Conservation (phyloP, 1,139 yeast species). For the Yamadazyma pseudoaaseri region DNA sequence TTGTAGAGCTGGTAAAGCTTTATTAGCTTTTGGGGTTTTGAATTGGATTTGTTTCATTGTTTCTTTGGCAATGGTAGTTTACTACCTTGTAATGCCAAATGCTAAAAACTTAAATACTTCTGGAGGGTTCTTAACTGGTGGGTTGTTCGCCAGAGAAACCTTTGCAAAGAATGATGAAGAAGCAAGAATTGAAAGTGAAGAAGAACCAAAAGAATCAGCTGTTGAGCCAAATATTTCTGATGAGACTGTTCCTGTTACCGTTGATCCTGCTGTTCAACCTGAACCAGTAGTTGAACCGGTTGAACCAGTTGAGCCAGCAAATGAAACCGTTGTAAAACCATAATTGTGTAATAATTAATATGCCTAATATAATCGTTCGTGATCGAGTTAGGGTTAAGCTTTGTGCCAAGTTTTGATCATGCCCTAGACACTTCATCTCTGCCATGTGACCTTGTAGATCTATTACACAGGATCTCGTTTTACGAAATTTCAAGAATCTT, state of each 20-base stretch:
- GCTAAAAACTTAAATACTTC: background rate
- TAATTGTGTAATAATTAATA: too few relatives aligned
- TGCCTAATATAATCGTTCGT: too few relatives aligned
- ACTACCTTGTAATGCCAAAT: slow-evolving; percentile 24
- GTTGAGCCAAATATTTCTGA: slow-evolving; percentile 1
- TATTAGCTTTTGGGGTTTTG: slow-evolving; percentile 29
- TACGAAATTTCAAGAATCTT: too few relatives aligned
- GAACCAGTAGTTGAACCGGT: background rate
- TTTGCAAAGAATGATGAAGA: slow-evolving; percentile 2
- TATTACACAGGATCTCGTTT: too few relatives aligned
- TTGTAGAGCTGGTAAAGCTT: slow-evolving; percentile 28
- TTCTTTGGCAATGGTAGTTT: slow-evolving; percentile 20
- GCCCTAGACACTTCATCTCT: too few relatives aligned
- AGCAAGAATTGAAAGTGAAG: slow-evolving; percentile 2
- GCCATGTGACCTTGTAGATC: too few relatives aligned
- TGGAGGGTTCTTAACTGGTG: slow-evolving; percentile 4
- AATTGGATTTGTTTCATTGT: slow-evolving; percentile 26
- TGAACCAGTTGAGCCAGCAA: too few relatives aligned
- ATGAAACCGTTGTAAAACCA: too few relatives aligned
- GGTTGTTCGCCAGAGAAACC: slow-evolving; percentile 2
- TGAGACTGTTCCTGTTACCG: background rate
- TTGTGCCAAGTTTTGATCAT: too few relatives aligned
- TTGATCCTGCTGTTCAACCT: background rate
- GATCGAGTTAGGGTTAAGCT: too few relatives aligned
- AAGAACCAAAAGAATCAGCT: slow-evolving; percentile 2